Evolutionary conservation across 306 rosid genomes (phyloP).

Genomic region (Mimosa pudica): DNA sequence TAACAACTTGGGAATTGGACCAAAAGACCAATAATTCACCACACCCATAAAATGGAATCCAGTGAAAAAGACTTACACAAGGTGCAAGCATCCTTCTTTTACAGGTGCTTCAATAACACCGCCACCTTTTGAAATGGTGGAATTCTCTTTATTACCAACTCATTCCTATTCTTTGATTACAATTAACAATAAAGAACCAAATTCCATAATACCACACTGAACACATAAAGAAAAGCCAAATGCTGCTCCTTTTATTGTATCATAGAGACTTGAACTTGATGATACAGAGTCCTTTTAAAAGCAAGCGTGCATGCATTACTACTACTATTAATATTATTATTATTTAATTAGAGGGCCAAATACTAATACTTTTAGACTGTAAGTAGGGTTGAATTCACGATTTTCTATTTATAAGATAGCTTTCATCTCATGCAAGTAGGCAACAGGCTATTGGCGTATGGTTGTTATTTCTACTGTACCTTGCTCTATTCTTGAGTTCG

Average conservation of each 20-base stretch:
- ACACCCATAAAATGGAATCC: slow-evolving; percentile 38
- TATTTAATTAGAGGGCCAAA: no score
- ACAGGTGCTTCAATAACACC: slow-evolving; percentile 33
- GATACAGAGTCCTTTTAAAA: slow-evolving; percentile 23
- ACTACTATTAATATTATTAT: background rate
- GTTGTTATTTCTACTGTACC: background rate
- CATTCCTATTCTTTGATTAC: slow-evolving; percentile 33
- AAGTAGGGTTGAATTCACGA: no score
- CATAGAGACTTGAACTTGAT: slow-evolving; percentile 27
- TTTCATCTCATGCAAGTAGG: no score
- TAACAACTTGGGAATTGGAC: slow-evolving; percentile 40
- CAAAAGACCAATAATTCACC: slow-evolving; percentile 42
- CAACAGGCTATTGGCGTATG: no score
- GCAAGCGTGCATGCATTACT: slow-evolving; percentile 33
- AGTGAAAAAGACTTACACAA: slow-evolving; percentile 40
- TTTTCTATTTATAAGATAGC: no score
- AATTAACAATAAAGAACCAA: slow-evolving; percentile 17
- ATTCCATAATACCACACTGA: slow-evolving; percentile 9
- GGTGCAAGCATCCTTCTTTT: slow-evolving; percentile 40
- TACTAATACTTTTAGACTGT: no score
- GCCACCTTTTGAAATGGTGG: slow-evolving; percentile 37
- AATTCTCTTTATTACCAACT: slow-evolving; percentile 46
- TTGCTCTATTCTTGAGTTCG: background rate
- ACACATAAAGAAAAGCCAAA: slow-evolving; percentile 33
- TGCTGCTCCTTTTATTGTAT: background rate